These are phyloP conservation scores for Hypoxylon sp. DNA, from an alignment of 2,329 filamentous ascomycete species.

Conservation along the genomic window DNA sequence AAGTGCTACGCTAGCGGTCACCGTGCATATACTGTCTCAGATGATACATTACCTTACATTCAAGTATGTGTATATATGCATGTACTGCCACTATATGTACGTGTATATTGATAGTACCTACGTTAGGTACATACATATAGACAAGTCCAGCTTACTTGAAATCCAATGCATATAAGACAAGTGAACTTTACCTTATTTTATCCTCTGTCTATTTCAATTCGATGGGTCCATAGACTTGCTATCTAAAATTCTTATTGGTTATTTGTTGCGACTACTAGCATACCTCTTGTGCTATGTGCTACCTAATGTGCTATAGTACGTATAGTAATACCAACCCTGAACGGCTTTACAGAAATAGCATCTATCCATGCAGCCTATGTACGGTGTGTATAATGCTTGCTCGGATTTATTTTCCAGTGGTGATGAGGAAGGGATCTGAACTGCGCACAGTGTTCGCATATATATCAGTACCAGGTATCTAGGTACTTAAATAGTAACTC, in stretches of 20 bases:
- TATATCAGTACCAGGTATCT: neutral
- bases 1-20: slow-evolving; percentile 22
- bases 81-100: neutral
- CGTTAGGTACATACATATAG: neutral
- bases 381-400: neutral
- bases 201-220: neutral
- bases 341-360: neutral
- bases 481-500: slow-evolving; percentile 31
- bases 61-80: neutral
- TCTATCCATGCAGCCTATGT: no score
- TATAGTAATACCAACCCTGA: neutral
- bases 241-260: neutral
- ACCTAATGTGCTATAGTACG: no score
- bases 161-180: slow-evolving; percentile 11
- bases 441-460: slow-evolving; percentile 32
- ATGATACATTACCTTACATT: slow-evolving; percentile 2
- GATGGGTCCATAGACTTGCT: neutral
- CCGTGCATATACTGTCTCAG: slow-evolving; percentile 26
- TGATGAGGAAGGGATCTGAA: neutral
- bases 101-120: slow-evolving; percentile 4
- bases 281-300: neutral
- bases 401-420: neutral
- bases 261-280: neutral
- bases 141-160: neutral
- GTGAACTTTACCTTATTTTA: slow-evolving; percentile 6